Percentiles rank a stretch among this genome's conserved stretches.
Conservation (phyloP, 805 yeast species). For the Kodamaea kakaduensis region DNA sequence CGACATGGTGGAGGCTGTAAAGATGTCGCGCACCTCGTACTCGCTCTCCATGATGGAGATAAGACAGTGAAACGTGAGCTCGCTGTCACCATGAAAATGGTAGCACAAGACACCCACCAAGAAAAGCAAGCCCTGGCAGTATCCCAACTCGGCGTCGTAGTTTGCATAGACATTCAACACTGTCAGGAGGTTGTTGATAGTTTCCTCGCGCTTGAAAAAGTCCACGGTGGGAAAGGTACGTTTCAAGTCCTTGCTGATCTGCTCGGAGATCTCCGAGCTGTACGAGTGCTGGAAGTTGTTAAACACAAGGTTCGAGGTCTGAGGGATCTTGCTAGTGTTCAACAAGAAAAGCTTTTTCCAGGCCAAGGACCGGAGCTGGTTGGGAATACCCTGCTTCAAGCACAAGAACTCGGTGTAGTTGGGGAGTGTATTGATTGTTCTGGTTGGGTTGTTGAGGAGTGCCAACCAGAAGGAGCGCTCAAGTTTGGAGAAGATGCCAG, state of each 20-base stretch:
- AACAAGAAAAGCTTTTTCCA: constrained; percentile 42
- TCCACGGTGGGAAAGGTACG: constrained; percentile 56
- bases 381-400: constrained; percentile 43
- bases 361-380: constrained; percentile 37
- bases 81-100: constrained; percentile 30
- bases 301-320: constrained; percentile 29
- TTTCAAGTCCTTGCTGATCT: constrained; percentile 54
- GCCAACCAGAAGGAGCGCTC: constrained; percentile 44
- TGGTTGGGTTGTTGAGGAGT: constrained; percentile 41
- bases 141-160: constrained; percentile 62
- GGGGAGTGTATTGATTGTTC: constrained; percentile 45
- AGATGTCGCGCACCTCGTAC: constrained; percentile 45
- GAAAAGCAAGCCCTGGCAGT: constrained; percentile 65
- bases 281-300: constrained; percentile 42
- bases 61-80: constrained; percentile 48
- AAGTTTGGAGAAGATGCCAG: constrained; percentile 17
- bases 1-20: constrained; percentile 49
- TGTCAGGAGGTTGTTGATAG: constrained; percentile 46
- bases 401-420: constrained; percentile 44
- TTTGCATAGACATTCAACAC: constrained; percentile 60
- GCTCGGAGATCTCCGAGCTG: constrained; percentile 34
- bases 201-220: constrained; percentile 43
- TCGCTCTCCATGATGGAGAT: constrained; percentile 58
- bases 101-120: constrained; percentile 55
- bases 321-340: constrained; percentile 29